Evolutionary conservation across 164 flowering plant genomes (phyloP).

Genomic region (Vitis vinifera): ASM3070453v1 NC_081819.1:1773001-1773500

Average conservation of each 20-base stretch:
- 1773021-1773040: conserved; percentile 83
- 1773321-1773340: conserved; percentile 35
- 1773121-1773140: background rate
- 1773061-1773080: conserved; percentile 78
- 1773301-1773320: conserved; percentile 71
- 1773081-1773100: conserved; percentile 61
- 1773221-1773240: conserved; percentile 76
- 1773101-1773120: conserved; percentile 6
- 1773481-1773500: background rate
- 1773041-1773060: conserved; percentile 76
- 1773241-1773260: conserved; percentile 61
- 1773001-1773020: conserved; percentile 82
- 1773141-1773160: background rate
- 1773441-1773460: too few species aligned
- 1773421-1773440: too few species aligned
- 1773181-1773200: conserved; percentile 65
- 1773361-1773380: too few species aligned
- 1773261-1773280: conserved; percentile 66
- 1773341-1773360: too few species aligned
- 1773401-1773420: too few species aligned
- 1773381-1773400: too few species aligned
- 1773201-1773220: conserved; percentile 79
- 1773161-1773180: background rate
- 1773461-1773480: background rate
- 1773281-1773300: conserved; percentile 68